Evolutionary conservation across 352 stramenopile species (phyloP).

Genomic region (Phytophthora sp.): DNA sequence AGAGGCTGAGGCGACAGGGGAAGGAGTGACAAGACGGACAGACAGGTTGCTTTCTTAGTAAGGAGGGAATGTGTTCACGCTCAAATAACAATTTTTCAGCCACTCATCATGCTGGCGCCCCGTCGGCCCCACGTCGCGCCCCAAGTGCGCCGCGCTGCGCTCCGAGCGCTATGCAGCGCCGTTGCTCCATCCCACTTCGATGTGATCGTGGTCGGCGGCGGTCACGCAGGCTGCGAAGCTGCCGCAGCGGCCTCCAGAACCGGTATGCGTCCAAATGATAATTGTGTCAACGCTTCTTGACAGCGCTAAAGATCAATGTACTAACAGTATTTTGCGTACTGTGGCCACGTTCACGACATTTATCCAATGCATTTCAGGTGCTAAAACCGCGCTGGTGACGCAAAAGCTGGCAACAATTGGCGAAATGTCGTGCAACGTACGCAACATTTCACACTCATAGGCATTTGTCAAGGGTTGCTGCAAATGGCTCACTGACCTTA

Average conservation of each 20-base stretch:
- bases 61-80: too few species aligned
- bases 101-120: constrained; percentile 36
- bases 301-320: too few species aligned
- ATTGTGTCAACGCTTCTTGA: background rate
- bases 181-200: constrained; percentile 40
- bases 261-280: constrained; percentile 29
- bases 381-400: constrained; percentile 95
- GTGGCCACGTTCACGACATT: background rate
- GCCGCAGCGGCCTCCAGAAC: constrained; percentile 57
- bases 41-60: too few species aligned
- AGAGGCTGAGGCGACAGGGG: too few species aligned
- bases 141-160: constrained; percentile 18
- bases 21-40: too few species aligned
- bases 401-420: constrained; percentile 95
- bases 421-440: constrained; percentile 98
- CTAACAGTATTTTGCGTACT: background rate
- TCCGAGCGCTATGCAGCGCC: constrained; percentile 23
- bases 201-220: constrained; percentile 66
- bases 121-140: constrained; percentile 16
- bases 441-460: constrained; percentile 15
- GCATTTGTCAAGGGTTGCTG: background rate
- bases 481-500: background rate
- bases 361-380: constrained; percentile 59
- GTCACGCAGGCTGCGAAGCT: constrained; percentile 67
- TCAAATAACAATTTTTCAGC: constrained; percentile 31